These are phyloP conservation scores for Patellifolia procumbens DNA, from an alignment of 179 eudicot species.

Conservation along the genomic window DNA sequence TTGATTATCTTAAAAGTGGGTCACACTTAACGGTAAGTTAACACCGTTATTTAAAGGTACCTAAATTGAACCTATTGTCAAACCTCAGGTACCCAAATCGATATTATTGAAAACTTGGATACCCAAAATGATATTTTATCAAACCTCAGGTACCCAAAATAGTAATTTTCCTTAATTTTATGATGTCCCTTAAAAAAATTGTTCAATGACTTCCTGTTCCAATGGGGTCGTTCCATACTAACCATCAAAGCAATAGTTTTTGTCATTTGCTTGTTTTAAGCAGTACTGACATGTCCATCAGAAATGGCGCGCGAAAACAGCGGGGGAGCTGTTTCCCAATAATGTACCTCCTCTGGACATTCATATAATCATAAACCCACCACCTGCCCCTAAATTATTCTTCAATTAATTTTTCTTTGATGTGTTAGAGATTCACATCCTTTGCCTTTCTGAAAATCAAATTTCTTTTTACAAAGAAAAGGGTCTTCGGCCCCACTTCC, in stretches of 20 bases:
- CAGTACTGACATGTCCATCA: conserved; percentile 9
- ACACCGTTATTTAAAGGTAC: too few species aligned
- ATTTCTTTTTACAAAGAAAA: conserved; percentile 14
- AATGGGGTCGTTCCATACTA: too few species aligned
- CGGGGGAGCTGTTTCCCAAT: conserved; percentile 37
- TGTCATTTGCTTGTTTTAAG: conserved; percentile 1
- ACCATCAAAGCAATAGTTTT: conserved; percentile 5
- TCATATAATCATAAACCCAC: not conserved
- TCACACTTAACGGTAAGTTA: too few species aligned
- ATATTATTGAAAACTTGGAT: too few species aligned
- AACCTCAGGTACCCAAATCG: too few species aligned
- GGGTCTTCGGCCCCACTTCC: not conserved
- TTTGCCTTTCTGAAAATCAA: conserved; percentile 23
- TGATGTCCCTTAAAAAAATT: too few species aligned
- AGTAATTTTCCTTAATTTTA: too few species aligned
- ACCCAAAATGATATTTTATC: too few species aligned
- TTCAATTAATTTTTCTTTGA: not conserved
- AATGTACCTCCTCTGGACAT: conserved; percentile 11
- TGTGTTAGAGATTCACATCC: conserved; percentile 18
- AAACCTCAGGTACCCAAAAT: too few species aligned
- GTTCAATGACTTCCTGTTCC: too few species aligned
- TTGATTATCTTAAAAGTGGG: too few species aligned
- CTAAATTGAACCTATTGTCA: too few species aligned
- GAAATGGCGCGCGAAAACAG: conserved; percentile 31
- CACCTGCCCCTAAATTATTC: not conserved